Evolutionary conservation across 2,329 filamentous ascomycete genomes (phyloP).

Genomic region (Arthrobotrys megalospora): DNA sequence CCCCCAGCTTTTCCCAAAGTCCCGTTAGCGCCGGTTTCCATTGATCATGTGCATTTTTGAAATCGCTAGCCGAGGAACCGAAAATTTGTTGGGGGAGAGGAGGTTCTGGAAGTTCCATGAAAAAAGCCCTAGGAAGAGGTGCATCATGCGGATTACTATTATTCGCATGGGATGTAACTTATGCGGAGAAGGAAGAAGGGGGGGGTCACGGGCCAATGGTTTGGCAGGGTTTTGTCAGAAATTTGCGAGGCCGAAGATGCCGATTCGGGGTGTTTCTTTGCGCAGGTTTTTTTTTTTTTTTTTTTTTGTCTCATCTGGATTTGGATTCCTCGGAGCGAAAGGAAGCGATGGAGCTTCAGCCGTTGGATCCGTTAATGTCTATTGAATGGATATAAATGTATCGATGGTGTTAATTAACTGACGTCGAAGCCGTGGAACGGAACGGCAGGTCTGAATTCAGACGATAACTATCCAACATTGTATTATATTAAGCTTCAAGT

Average conservation of each 20-base stretch:
- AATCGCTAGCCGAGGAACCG: constrained; percentile 55
- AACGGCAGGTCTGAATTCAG: neutral
- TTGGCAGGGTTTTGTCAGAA: constrained; percentile 37
- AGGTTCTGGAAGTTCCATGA: constrained; percentile 22
- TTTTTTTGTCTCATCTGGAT: neutral
- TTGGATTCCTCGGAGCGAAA: constrained; percentile 18
- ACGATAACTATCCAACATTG: no score
- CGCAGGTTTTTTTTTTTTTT: constrained; percentile 24
- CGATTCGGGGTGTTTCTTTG: constrained; percentile 2
- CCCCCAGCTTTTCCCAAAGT: constrained; percentile 12
- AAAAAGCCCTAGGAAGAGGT: no score
- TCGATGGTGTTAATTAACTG: neutral
- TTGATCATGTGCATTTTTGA: constrained; percentile 9
- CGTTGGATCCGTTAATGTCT: constrained; percentile 24
- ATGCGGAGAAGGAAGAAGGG: neutral
- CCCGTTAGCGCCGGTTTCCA: neutral
- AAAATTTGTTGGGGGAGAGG: constrained; percentile 18
- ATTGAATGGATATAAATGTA: neutral
- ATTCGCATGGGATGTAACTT: neutral
- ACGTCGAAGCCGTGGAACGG: constrained; percentile 11
- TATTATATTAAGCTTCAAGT: neutral
- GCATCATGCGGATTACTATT: no score
- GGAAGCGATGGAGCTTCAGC: constrained; percentile 13
- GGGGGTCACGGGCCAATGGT: constrained; percentile 42
- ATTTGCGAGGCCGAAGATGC: constrained; percentile 1